phyloP scores from a whole-genome alignment of 495 filamentous ascomycete species.

The Melanomma pulvis-pyrius region DNA sequence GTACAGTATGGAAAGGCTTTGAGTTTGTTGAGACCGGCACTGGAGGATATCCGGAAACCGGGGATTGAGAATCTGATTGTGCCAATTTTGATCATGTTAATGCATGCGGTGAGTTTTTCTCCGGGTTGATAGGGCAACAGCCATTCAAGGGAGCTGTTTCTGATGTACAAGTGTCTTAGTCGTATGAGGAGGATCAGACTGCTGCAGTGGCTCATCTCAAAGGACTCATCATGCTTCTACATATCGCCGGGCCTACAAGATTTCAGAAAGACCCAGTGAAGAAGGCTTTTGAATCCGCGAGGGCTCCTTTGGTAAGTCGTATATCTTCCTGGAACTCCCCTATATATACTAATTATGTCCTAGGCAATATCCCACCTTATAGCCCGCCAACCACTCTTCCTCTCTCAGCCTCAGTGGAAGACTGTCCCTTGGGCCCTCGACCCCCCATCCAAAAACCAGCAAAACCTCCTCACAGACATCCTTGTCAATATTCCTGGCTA shows the following conservation, averaged over 20 bases:
- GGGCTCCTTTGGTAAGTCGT: conserved; percentile 18
- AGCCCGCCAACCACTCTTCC: conserved; percentile 18
- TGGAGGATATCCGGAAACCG: conserved; percentile 12
- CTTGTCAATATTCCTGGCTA: conserved; percentile 21
- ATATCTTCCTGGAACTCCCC: too few species aligned
- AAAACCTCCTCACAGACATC: conserved; percentile 26
- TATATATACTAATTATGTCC: too few species aligned
- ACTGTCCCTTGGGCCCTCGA: conserved; percentile 22
- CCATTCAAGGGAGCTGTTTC: background rate
- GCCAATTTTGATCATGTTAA: conserved; percentile 23
- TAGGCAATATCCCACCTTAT: conserved; percentile 7
- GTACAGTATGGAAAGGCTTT: conserved; percentile 28
- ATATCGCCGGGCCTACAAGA: conserved; percentile 8
- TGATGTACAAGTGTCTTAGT: too few species aligned
- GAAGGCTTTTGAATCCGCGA: conserved; percentile 23
- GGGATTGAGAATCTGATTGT: conserved; percentile 18
- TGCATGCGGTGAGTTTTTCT: conserved; percentile 22
- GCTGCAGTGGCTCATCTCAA: conserved; percentile 19
- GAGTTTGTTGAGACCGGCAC: conserved; percentile 4
- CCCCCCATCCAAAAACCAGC: conserved; percentile 14
- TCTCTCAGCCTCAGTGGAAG: conserved; percentile 16
- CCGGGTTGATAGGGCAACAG: background rate
- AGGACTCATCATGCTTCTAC: conserved; percentile 19
- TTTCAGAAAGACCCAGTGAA: conserved; percentile 20
- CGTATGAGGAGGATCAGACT: conserved; percentile 17